Base-by-base conservation (phyloP, 192 early-diverging fungal genomes). In the Mortierella antarctica region DNA sequence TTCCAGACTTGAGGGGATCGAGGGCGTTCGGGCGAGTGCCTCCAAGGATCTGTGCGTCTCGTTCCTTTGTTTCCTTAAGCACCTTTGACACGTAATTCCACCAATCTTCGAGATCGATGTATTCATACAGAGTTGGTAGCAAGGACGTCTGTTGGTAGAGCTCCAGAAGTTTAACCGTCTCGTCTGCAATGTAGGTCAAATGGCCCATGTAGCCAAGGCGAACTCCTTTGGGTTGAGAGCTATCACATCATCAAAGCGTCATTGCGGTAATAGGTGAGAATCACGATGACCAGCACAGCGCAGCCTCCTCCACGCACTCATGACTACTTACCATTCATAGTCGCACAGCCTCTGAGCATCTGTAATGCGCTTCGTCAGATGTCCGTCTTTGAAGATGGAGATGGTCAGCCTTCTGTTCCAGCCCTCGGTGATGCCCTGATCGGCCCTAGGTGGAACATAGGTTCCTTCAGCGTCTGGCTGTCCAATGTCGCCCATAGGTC, bases 141-240 rank as follows among this genome's bases (percentile, higher is more conserved):
- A 80, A 45, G 3, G 77, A 72, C 14, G 77, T 80, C 14, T 80
- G 77, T 2, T 70, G 65, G 44, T 80, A 80, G 39, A 94, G 90
- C 67, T 99, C 97, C 50, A 97, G 82, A 41, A 99, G 74, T 70
- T 97, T 95, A 57, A 93, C 91, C 2, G 96, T 92, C 74, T 99
- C 98, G 71, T 99, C 98, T 39, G 97, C 91, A 62, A 99, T 97
- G 59, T 96, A 96, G 0, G 96, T 99, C 75, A 99, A 84, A 70
- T 99, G 98, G 13, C 98, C 98, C 98, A 99, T 99, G 80, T 95
- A 99, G 8, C 97, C 98, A 40, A 98, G 86, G 45, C 97, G 90
- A 18, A 94, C 90, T 41, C 97, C 97, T 50, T 96, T 96, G 13
- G 95, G 93, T 73, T 94, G 84, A 44, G 89, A 90, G 23, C 92